These are phyloP conservation scores for Mollisia scopiformis DNA, from an alignment of 2,329 filamentous ascomycete species.

Conservation along the genomic window DNA sequence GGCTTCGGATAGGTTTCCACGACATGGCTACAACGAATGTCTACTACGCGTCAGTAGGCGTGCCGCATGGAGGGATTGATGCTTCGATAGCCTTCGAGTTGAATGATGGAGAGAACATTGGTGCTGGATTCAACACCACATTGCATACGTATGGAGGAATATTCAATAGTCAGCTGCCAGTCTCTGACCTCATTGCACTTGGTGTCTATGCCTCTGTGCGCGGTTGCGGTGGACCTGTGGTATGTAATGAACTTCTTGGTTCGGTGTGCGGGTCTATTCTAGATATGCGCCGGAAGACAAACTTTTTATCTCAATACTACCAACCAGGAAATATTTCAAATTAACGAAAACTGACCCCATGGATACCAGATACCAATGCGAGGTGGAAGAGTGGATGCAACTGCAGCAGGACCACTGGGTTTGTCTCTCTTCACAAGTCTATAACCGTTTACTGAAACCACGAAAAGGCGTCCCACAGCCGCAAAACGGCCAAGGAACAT, in stretches of 20 bases:
- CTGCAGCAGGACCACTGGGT: constrained; percentile 46
- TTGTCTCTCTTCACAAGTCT: constrained; percentile 42
- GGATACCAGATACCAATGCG: no score
- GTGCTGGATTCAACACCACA: constrained; percentile 56
- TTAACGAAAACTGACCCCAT: no score
- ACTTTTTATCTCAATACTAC: no score
- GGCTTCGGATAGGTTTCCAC: constrained; percentile 64
- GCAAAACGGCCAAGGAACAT: constrained; percentile 54
- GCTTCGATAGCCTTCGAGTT: constrained; percentile 64
- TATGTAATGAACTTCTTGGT: no score
- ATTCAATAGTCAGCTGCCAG: constrained; percentile 51
- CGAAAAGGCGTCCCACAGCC: constrained; percentile 47
- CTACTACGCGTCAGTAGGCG: constrained; percentile 44
- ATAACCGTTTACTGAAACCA: neutral
- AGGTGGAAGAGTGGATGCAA: constrained; percentile 58
- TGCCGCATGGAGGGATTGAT: constrained; percentile 56
- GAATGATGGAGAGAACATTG: constrained; percentile 56
- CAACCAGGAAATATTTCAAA: no score
- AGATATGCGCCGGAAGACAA: no score
- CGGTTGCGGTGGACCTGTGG: constrained; percentile 58
- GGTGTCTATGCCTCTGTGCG: constrained; percentile 61
- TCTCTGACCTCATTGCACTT: constrained; percentile 61
- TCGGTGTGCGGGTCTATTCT: no score
- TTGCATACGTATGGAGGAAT: constrained; percentile 57
- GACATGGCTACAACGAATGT: constrained; percentile 61